phyloP scores from a whole-genome alignment of 2,329 filamentous ascomycete genomes.

The Fusarium concolor region DNA sequence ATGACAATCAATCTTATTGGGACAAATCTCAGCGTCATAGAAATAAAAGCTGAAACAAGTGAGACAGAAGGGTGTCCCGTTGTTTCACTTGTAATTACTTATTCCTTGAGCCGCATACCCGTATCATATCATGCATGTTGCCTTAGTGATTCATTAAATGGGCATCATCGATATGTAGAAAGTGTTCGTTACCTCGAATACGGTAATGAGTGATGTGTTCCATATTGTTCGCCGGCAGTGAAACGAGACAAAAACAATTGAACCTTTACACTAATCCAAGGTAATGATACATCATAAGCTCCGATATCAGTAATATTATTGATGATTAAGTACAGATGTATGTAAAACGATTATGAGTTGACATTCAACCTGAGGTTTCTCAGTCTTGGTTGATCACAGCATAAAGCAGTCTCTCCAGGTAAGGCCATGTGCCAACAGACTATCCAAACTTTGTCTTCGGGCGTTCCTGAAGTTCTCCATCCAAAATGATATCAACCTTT shows the following conservation, averaged over 20 bases:
- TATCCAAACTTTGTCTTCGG: conserved; percentile 47
- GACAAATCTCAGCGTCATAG: conserved; percentile 26
- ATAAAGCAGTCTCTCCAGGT: not conserved
- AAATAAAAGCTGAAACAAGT: not conserved
- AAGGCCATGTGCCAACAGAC: not conserved
- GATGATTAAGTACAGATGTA: not conserved
- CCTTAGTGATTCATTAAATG: conserved; percentile 11
- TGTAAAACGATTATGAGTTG: too few species aligned
- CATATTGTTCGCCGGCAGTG: not conserved
- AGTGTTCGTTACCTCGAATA: too few species aligned
- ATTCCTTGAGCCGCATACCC: conserved; percentile 1
- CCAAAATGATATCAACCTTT: conserved; percentile 71
- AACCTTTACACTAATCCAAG: not conserved
- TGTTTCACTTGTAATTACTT: conserved; percentile 16
- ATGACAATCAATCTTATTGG: not conserved
- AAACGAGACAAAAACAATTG: not conserved
- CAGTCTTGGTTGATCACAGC: not conserved
- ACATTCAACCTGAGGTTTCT: not conserved
- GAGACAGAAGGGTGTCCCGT: not conserved
- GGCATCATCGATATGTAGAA: not conserved
- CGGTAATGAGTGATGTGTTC: not conserved
- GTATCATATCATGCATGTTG: not conserved
- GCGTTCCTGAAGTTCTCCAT: conserved; percentile 57
- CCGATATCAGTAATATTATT: too few species aligned
- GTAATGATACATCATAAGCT: not conserved